Percentiles rank a stretch among this genome's conserved stretches.
phyloP scores from a whole-genome alignment of 2,329 filamentous ascomycete species.

The Talaromyces pinophilus region DNA sequence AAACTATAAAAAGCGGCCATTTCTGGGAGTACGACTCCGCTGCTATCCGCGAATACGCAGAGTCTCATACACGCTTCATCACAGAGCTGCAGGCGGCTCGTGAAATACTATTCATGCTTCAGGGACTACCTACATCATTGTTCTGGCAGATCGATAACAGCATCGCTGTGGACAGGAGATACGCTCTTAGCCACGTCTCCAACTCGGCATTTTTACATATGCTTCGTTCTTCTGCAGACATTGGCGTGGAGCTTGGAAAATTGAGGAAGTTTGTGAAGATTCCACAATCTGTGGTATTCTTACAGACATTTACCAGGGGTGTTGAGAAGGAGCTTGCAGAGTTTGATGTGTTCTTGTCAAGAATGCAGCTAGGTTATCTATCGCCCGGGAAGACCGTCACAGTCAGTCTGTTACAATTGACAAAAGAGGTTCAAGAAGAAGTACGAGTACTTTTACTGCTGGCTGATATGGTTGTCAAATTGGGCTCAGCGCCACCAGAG shows the following conservation, averaged over 20 bases:
- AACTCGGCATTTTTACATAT: conserved; percentile 35
- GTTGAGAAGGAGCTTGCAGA: conserved; percentile 57
- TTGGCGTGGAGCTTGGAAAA: conserved; percentile 51
- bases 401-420: conserved; percentile 67
- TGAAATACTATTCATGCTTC: conserved; percentile 82
- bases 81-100: conserved; percentile 73
- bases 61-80: conserved; percentile 43
- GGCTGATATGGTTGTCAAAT: conserved; percentile 61
- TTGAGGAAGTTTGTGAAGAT: conserved; percentile 53
- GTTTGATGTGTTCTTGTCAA: conserved; percentile 62
- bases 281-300: conserved; percentile 56
- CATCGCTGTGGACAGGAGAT: conserved; percentile 42
- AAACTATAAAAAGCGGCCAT: conserved; percentile 46
- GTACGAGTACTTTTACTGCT: conserved; percentile 62
- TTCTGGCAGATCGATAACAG: conserved; percentile 53
- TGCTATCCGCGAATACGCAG: conserved; percentile 24
- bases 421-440: conserved; percentile 57
- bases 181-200: conserved; percentile 39
- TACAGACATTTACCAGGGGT: conserved; percentile 71
- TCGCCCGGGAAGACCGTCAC: conserved; percentile 55
- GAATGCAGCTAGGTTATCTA: conserved; percentile 63
- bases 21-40: conserved; percentile 48
- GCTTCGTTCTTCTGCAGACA: conserved; percentile 47
- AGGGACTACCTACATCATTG: conserved; percentile 72
- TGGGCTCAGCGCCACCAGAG: conserved; percentile 48